Percentiles rank a stretch among this genome's conserved stretches.
These are phyloP conservation scores for Solanum piurae DNA, from an alignment of 257 asterid genomes.

Conservation along the genomic window DNA sequence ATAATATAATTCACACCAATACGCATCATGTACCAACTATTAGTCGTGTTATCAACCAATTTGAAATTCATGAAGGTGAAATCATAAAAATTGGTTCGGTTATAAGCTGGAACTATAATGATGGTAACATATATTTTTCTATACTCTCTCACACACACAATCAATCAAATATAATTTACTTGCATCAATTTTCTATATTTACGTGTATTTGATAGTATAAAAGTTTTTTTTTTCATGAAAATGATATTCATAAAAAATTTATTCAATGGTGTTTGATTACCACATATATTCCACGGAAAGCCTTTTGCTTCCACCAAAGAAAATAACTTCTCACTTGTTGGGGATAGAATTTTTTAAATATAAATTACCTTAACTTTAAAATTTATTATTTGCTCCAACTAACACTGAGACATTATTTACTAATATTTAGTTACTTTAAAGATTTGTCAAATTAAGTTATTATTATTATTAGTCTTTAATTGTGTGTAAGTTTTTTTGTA, in stretches of 20 bases:
- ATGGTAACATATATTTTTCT: not conserved
- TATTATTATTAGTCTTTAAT: too few relatives aligned
- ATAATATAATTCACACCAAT: not conserved
- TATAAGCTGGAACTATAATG: not conserved
- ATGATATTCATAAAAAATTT: not conserved
- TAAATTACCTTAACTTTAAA: not conserved
- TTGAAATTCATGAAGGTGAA: not conserved
- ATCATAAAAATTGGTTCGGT: not conserved
- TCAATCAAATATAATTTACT: not conserved
- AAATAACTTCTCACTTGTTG: not conserved
- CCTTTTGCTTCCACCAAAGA: not conserved
- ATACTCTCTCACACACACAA: not conserved
- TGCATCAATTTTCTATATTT: not conserved
- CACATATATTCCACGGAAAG: not conserved
- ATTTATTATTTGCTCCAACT: not conserved
- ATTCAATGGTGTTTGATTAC: not conserved
- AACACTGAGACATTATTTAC: not conserved
- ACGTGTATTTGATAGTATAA: not conserved
- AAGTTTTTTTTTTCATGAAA: not conserved
- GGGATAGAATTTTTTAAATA: not conserved
- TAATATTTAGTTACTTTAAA: not conserved
- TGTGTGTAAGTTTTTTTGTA: too few relatives aligned
- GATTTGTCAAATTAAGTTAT: not conserved
- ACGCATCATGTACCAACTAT: not conserved
- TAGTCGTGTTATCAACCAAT: accelerated